Conservation (phyloP, 176 grass and related monocot genomes). For the Phragmites australis region DNA sequence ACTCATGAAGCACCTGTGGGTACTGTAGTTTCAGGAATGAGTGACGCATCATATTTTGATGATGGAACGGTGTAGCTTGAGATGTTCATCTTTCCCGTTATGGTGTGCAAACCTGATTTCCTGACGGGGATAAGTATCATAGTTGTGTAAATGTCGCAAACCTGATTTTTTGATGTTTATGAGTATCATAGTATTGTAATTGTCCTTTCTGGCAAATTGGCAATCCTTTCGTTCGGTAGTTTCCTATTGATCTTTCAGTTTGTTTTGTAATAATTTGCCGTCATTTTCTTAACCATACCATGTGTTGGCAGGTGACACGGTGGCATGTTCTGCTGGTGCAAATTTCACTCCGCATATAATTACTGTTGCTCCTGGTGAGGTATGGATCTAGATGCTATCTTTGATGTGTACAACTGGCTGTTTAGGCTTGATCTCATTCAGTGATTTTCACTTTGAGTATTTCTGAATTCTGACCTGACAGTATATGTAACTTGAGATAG, state of each 20-base stretch:
- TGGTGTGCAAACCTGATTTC: neutral
- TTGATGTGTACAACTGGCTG: neutral
- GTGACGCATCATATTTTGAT: neutral
- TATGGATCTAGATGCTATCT: constrained; percentile 34
- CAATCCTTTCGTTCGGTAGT: neutral
- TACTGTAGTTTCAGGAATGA: no score
- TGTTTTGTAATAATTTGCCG: neutral
- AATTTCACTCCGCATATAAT: constrained; percentile 95
- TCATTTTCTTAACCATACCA: neutral
- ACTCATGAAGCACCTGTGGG: no score
- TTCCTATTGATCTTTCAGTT: neutral
- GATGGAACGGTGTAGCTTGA: neutral
- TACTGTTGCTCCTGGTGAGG: constrained; percentile 92
- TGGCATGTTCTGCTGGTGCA: constrained; percentile 76
- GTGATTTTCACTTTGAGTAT: neutral
- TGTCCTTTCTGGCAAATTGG: neutral
- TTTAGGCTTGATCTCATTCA: neutral
- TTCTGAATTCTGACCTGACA: neutral
- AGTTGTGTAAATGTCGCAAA: neutral
- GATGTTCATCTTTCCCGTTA: neutral
- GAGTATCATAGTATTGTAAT: neutral
- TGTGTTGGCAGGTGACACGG: constrained; percentile 59
- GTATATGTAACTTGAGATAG: neutral
- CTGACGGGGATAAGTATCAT: neutral
- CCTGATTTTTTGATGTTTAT: no score